These are phyloP conservation scores for Anethum foeniculum DNA, from an alignment of 140 eudicot genomes.

Conservation along the genomic window DNA sequence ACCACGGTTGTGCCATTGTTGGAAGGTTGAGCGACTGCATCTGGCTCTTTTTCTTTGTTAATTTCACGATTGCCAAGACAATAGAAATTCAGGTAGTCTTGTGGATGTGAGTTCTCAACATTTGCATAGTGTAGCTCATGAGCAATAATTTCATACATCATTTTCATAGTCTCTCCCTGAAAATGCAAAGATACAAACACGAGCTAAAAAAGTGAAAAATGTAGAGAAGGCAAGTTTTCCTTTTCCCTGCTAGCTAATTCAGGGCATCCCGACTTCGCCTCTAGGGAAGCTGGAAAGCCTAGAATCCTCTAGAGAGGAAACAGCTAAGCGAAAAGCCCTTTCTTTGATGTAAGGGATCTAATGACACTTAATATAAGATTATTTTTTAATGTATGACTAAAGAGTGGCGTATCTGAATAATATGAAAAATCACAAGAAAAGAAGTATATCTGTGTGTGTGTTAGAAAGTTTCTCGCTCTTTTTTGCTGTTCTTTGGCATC, in stretches of 20 bases:
- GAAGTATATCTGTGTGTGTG: too few relatives aligned
- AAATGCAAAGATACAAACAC: conserved; percentile 3
- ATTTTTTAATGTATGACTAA: neutral
- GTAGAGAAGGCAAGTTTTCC: neutral
- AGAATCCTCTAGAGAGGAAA: neutral
- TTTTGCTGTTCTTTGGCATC: neutral
- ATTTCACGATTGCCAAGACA: conserved; percentile 86
- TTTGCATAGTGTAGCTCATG: conserved; percentile 44
- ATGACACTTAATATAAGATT: neutral
- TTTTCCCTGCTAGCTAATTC: neutral
- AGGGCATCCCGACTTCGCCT: neutral
- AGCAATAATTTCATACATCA: conserved; percentile 80
- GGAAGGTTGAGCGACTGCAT: conserved; percentile 21
- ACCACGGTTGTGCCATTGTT: conserved; percentile 33
- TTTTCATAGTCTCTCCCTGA: conserved; percentile 80
- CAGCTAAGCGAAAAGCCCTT: neutral
- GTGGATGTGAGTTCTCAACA: conserved; percentile 49
- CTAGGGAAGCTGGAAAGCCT: neutral
- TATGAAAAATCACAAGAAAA: neutral
- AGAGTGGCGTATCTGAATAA: neutral
- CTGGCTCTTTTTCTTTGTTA: conserved; percentile 22
- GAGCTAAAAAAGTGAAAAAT: neutral
- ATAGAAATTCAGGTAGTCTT: conserved; percentile 74
- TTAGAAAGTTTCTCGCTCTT: too few relatives aligned
- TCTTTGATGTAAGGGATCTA: neutral